Evolutionary conservation across 371 early-diverging fungal species (phyloP), one percentile per base, ranked within the genome.

Genomic region (Umbelopsis sp.): DNA sequence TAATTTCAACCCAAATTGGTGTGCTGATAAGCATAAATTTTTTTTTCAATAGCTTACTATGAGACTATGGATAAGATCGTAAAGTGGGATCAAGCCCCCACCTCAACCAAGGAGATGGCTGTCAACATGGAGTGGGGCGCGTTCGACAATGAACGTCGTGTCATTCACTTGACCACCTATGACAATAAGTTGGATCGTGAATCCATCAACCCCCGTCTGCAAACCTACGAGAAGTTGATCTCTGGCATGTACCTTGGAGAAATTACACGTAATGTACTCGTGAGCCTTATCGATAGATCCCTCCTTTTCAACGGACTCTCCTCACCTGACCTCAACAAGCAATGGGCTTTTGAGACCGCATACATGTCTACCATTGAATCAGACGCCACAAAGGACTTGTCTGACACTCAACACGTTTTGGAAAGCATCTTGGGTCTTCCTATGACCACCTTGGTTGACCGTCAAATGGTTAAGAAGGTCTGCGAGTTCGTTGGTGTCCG

Each of bases 171-270:
- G 63, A 96, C 96, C 20, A 81, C 84, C 69, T 96, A 88, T 73
- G 99, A 97, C 79, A 86, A 88, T 78, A 87, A 87, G 70, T 78
- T 97, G 63, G 96, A 97, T 78, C 84, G 93, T 50, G 86, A 87
- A 68, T 92, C 96, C 12, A 81, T 87, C 53, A 94, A 97, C 78
- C 93, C 94, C 22, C 84, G 86, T 50, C 70, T 78, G 64, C 97
- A 96, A 74, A 86, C 92, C 24, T 94, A 93, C 66, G 98, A 97
- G 80, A 97, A 99, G 82, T 87, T 96, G 89, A 92, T 99, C 38
- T 92, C 94, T 14, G 97, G 99, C 37, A 91, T 96, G 90, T 98
- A 97, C 78, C 83, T 98, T 14, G 99, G 98, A 65, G 97, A 98
- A 76, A 91, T 99, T 51, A 83, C 86, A 4, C 93, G 97, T 46